Evolutionary conservation across 1,139 yeast species (phyloP).

Genomic region (Yueomyces sp.): DNA sequence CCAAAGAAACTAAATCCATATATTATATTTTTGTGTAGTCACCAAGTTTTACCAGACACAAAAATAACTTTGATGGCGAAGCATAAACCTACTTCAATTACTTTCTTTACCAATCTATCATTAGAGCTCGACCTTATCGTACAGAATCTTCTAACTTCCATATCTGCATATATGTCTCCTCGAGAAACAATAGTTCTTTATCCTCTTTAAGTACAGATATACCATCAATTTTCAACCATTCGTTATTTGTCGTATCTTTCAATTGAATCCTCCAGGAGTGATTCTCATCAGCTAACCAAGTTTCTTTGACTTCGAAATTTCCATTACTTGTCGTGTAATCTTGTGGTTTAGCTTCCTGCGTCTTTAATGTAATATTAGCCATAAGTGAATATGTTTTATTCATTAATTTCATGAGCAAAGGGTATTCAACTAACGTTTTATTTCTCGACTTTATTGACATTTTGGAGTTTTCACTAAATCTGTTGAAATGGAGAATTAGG

Average conservation of each 20-base stretch:
- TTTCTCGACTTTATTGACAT: conserved; percentile 32
- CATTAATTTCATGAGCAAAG: conserved; percentile 24
- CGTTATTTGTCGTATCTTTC: conserved; percentile 27
- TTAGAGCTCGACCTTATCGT: too few species aligned
- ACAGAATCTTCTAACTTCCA: conserved; percentile 34
- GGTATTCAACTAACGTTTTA: conserved; percentile 54
- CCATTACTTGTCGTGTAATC: conserved; percentile 18
- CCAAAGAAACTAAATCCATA: too few species aligned
- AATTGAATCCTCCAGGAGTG: conserved; percentile 42
- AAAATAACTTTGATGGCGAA: too few species aligned
- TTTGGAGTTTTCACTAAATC: conserved; percentile 31
- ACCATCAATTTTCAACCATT: conserved; percentile 52
- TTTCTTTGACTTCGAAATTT: too few species aligned
- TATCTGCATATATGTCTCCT: conserved; percentile 53
- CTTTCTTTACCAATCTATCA: too few species aligned
- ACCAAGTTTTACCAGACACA: too few species aligned
- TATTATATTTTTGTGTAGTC: too few species aligned
- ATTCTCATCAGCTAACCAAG: conserved; percentile 1
- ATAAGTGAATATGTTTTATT: conserved; percentile 33
- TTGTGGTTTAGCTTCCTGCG: neutral
- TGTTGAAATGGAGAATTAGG: conserved; percentile 43
- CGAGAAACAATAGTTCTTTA: conserved; percentile 47
- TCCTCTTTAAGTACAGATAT: conserved; percentile 35
- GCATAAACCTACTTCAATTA: too few species aligned
- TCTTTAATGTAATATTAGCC: conserved; percentile 38